These are phyloP conservation scores for Eimeria praecox DNA, from an alignment of 169 alveolate species.

Conservation along the genomic window DNA sequence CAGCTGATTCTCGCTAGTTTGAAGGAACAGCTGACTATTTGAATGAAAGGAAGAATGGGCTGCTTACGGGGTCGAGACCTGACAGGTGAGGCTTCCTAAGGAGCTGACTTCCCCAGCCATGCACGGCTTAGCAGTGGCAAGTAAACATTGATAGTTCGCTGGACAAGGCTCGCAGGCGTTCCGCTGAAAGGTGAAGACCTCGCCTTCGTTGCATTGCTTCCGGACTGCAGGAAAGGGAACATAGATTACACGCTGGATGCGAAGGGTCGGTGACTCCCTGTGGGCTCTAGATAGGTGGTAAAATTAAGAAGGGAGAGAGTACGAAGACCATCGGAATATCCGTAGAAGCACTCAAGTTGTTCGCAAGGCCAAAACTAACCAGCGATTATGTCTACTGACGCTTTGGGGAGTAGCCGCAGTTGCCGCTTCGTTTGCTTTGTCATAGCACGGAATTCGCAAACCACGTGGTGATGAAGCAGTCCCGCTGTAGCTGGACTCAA, in stretches of 20 bases:
- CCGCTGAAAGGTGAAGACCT: conserved; percentile 28
- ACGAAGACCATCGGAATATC: not conserved
- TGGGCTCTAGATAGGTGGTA: not conserved
- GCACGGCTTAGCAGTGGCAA: conserved; percentile 55
- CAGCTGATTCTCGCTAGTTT: not conserved
- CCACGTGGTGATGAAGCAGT: conserved; percentile 67
- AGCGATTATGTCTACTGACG: conserved; percentile 53
- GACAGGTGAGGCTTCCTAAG: conserved; percentile 35
- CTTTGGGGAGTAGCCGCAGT: conserved; percentile 7
- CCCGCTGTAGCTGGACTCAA: conserved; percentile 48
- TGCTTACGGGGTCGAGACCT: conserved; percentile 22
- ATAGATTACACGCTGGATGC: not conserved
- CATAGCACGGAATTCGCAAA: conserved; percentile 61
- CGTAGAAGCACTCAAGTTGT: not conserved
- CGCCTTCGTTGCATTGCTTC: conserved; percentile 42
- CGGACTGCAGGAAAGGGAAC: conserved; percentile 32
- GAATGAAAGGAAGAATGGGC: not conserved
- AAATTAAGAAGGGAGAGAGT: not conserved
- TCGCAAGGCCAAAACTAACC: conserved; percentile 10
- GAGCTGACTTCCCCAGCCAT: conserved; percentile 62
- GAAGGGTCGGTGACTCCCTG: not conserved
- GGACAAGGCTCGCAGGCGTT: conserved; percentile 60
- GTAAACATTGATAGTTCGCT: conserved; percentile 27
- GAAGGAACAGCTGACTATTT: not conserved
- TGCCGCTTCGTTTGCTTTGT: not conserved